A percentile compares a stretch with the other conserved stretches of the same genome.
phyloP scores from a whole-genome alignment of 1,284 basidiomycete species.

The Marasmius oreades region DNA sequence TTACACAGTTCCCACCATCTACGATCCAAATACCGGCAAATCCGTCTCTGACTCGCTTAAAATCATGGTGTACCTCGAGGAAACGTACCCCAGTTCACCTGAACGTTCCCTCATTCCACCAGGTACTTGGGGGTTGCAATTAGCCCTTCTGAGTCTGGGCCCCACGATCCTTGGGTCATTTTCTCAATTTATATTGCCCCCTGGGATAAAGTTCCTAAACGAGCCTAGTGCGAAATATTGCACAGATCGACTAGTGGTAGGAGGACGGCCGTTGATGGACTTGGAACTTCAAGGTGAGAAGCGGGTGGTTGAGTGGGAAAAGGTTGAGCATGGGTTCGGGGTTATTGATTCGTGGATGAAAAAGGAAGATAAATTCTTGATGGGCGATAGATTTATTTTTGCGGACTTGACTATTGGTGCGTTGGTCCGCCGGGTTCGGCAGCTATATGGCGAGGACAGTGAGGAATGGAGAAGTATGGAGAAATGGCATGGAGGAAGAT shows the following conservation, averaged over 20 bases:
- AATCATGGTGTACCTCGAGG: constrained; percentile 29
- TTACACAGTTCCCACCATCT: background rate
- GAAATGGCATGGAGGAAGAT: constrained; percentile 30
- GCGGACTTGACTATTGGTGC: constrained; percentile 28
- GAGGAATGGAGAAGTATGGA: constrained; percentile 24
- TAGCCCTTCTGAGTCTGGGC: background rate
- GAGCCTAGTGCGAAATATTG: background rate
- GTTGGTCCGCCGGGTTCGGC: constrained; percentile 27
- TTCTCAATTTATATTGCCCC: background rate
- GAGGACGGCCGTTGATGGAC: constrained; percentile 9
- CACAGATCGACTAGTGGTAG: background rate
- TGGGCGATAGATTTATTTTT: constrained; percentile 28
- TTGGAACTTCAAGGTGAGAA: constrained; percentile 26
- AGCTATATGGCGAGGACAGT: constrained; percentile 15
- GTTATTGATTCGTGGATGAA: constrained; percentile 25
- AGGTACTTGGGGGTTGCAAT: background rate
- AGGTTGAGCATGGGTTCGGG: constrained; percentile 20
- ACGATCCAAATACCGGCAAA: background rate
- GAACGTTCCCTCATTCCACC: constrained; percentile 26
- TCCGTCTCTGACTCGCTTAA: background rate
- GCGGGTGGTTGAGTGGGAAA: constrained; percentile 22
- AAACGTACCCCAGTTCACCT: constrained; percentile 24
- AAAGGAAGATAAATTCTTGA: constrained; percentile 24
- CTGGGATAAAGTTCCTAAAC: background rate
- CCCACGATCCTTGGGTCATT: background rate